These are phyloP conservation scores for Mucuna pruriens DNA, from an alignment of 306 rosid species.

Conservation along the genomic window DNA sequence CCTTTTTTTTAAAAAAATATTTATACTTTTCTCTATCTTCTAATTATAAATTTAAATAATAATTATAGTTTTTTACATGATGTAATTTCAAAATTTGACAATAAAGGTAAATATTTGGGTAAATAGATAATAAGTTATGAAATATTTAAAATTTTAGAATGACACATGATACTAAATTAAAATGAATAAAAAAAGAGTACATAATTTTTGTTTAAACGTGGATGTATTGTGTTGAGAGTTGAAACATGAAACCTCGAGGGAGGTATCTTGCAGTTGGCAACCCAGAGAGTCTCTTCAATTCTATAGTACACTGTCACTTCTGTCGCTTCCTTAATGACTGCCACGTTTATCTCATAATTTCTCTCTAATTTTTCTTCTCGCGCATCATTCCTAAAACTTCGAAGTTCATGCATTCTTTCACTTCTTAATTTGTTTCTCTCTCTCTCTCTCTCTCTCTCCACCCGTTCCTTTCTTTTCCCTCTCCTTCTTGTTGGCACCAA, in stretches of 20 bases:
- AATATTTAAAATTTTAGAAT: too few species aligned
- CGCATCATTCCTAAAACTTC: not conserved
- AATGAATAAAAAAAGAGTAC: too few species aligned
- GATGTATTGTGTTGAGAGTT: not conserved
- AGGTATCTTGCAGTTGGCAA: constrained; percentile 28
- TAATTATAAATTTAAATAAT: too few species aligned
- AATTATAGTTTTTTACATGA: too few species aligned
- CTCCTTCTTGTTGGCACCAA: not conserved
- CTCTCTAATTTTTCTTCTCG: not conserved
- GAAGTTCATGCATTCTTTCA: not conserved
- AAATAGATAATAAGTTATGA: too few species aligned
- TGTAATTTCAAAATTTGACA: too few species aligned
- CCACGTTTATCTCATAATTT: not conserved
- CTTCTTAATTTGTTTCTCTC: not conserved
- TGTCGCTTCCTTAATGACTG: constrained; percentile 16
- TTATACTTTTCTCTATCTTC: too few species aligned
- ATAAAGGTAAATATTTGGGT: too few species aligned
- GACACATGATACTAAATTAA: too few species aligned
- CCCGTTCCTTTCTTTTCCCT: not conserved
- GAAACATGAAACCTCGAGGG: constrained; percentile 25
- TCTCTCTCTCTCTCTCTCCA: not conserved
- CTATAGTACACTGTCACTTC: constrained; percentile 26
- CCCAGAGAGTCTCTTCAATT: not conserved
- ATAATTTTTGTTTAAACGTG: too few species aligned
- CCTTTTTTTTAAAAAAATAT: too few species aligned